Conservation (phyloP, 106 monocot genomes). For the Dioscorea alata region DNA sequence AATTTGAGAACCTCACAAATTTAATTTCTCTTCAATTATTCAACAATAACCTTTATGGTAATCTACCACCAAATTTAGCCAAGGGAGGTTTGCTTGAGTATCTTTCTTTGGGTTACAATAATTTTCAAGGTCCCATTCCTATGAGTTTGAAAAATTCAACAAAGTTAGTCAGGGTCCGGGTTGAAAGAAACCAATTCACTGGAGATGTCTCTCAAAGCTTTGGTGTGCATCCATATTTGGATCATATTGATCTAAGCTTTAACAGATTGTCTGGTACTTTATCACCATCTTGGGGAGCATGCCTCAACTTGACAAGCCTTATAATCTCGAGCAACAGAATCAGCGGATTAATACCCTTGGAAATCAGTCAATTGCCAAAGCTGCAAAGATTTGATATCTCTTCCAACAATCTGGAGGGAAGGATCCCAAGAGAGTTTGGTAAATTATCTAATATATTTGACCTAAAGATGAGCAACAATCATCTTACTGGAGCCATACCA, state of each 20-base stretch:
- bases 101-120: not conserved
- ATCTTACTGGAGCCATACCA: slow-evolving; percentile 7
- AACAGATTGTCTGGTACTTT: slow-evolving; percentile 1
- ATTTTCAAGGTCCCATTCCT: not conserved
- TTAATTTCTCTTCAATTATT: not conserved
- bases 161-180: not conserved
- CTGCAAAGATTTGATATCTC: not conserved
- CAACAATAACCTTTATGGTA: slow-evolving; percentile 1
- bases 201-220: slow-evolving; percentile 2
- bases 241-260: not conserved
- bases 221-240: not conserved
- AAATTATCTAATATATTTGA: not conserved
- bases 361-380: not conserved
- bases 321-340: not conserved
- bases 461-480: slow-evolving; percentile 3
- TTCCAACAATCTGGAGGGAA: not conserved
- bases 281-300: slow-evolving; percentile 1
- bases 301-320: not conserved
- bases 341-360: not conserved
- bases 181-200: not conserved
- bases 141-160: not conserved
- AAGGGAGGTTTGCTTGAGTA: not conserved
- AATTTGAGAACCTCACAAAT: slow-evolving; percentile 1
- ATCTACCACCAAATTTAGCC: not conserved
- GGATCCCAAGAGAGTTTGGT: not conserved